Conservation (phyloP, 2,329 filamentous ascomycete genomes). For the Dactylellina sp. region DNA sequence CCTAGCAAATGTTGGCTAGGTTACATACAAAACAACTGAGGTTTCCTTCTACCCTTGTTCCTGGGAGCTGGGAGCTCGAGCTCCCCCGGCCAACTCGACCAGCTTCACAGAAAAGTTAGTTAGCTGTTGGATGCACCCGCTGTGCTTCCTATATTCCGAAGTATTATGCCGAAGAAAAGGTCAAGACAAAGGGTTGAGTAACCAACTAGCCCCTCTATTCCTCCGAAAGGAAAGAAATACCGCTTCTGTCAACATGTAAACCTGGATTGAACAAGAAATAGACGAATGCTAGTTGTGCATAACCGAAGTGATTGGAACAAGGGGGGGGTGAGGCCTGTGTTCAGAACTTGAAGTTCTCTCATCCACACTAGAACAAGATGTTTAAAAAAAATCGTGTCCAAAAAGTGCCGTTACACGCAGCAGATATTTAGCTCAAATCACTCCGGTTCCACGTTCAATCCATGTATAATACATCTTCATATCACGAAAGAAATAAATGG, state of each 20-base stretch:
- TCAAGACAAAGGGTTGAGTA: neutral
- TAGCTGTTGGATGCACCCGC: conserved; percentile 10
- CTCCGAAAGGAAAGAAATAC: neutral
- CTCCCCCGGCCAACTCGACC: neutral
- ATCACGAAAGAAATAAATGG: neutral
- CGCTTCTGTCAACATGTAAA: conserved; percentile 12
- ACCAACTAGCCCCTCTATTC: conserved; percentile 10
- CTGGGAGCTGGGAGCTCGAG: neutral
- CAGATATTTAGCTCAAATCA: conserved; percentile 27
- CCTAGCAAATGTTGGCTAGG: too few relatives aligned
- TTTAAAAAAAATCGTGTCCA: too few relatives aligned
- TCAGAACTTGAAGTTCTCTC: too few relatives aligned
- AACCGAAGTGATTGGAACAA: conserved; percentile 34
- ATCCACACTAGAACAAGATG: too few relatives aligned
- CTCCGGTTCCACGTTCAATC: neutral
- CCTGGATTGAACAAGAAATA: conserved; percentile 38
- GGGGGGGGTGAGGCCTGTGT: neutral
- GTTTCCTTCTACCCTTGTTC: neutral
- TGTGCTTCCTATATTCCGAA: conserved; percentile 35
- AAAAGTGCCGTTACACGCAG: conserved; percentile 34
- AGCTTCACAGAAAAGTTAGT: conserved; percentile 5
- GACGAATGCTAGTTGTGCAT: conserved; percentile 47
- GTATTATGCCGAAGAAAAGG: conserved; percentile 40
- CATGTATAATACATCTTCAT: neutral
- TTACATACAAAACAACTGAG: too few relatives aligned